Base-by-base conservation (phyloP, 2,329 filamentous ascomycete species). In the Cladobotryum mycophilum region DNA sequence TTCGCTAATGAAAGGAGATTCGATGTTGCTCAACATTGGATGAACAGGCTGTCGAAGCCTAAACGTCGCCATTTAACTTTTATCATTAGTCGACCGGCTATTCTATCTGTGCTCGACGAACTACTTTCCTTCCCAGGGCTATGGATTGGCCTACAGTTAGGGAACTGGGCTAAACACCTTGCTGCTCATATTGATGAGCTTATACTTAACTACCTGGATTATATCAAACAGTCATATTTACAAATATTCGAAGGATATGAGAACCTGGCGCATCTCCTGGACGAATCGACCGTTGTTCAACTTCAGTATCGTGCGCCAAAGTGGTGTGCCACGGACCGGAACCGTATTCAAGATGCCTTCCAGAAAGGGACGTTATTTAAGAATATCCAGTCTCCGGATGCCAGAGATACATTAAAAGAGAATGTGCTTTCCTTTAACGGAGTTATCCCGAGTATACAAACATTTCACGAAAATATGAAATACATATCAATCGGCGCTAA, bases 91-190 rank as follows among this genome's bases (percentile, higher is more conserved):
- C 41, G 36, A 18, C 41, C 25, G 17, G 35, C 36, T 15, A 52
- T 52, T 25, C 25, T 48, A 14, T 13, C 18, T 34, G 22, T 35
- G 8, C 20, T 52, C 13, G 41, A 52, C 17, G 9, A 33, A 9
- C 17, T 52, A 18, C 50, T 52, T 37, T 18, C 4, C 18, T 52
- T 45, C 20, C 41, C 41, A 17, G 36, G 50, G 5, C 35, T 52
- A 15, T 48, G 36, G 50, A 35, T 30, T 44, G 45, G 45, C 17
- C 41, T 52, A 6, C 18, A 52, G 36, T 38, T 52, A 37, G 41
- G 51, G n/a, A 53, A 53, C 25, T 53, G n/a, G 43, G 51, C 38
- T 3, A 53, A 53, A 34, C 51, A 53, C 15, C 40, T 53, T 8
- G 42, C 47, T 5, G 43, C 43, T 5, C 38, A 53, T 46, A 30